Conservation (phyloP, 164 flowering plant species). For the Dillenia suffruticosa region DNA sequence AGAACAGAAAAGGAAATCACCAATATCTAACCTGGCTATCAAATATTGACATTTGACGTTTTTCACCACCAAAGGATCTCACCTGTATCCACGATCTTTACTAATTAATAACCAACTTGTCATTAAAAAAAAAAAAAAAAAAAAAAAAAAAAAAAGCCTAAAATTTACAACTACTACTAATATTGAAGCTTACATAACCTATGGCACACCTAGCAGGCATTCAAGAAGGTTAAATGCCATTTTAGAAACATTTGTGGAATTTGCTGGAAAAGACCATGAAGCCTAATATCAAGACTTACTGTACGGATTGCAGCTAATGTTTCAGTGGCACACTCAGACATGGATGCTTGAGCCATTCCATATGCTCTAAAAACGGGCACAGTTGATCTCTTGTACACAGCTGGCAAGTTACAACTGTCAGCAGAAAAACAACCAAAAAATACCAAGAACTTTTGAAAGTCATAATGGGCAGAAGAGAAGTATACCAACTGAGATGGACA, state of each 20-base stretch:
- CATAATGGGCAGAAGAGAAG: not conserved
- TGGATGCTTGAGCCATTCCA: slow-evolving; percentile 80
- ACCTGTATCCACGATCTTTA: slow-evolving; percentile 39
- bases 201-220: no score
- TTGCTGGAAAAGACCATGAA: no score
- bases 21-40: slow-evolving; percentile 55
- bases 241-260: no score
- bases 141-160: not conserved
- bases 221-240: no score
- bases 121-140: not conserved
- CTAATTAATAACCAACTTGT: not conserved
- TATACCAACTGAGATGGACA: slow-evolving; percentile 71
- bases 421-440: slow-evolving; percentile 1
- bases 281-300: slow-evolving; percentile 37
- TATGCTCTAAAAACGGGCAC: slow-evolving; percentile 87
- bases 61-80: slow-evolving; percentile 95
- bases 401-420: slow-evolving; percentile 31
- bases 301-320: slow-evolving; percentile 97
- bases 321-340: slow-evolving; percentile 87
- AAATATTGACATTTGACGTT: slow-evolving; percentile 85
- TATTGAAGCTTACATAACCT: no score
- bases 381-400: slow-evolving; percentile 90
- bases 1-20: not conserved
- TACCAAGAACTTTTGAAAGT: not conserved
- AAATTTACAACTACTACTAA: not conserved